A percentile compares a stretch with the other conserved stretches of the same genome.
Evolutionary conservation across 1,284 basidiomycete species (phyloP).

Genomic region (Microbotryomycetes sp.): DNA sequence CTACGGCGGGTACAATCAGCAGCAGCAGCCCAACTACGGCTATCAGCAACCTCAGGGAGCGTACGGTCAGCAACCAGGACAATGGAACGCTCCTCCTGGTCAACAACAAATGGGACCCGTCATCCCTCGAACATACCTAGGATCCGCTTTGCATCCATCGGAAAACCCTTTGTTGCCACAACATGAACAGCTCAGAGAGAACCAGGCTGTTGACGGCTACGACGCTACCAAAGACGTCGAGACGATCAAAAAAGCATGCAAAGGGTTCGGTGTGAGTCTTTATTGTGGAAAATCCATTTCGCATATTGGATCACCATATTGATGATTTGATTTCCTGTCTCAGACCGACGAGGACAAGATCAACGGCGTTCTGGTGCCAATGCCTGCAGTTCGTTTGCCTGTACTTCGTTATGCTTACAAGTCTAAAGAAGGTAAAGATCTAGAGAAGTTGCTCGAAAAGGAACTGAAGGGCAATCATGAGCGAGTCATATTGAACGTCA

Average conservation of each 20-base stretch:
- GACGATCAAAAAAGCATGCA: constrained; percentile 39
- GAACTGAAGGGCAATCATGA: constrained; percentile 41
- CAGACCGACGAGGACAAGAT: constrained; percentile 20
- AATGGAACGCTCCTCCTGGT: background rate
- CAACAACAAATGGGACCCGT: background rate
- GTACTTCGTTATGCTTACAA: constrained; percentile 38
- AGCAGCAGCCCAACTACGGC: background rate
- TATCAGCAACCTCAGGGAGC: background rate
- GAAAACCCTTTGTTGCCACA: constrained; percentile 35
- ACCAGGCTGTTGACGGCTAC: constrained; percentile 29
- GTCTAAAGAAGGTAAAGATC: constrained; percentile 38
- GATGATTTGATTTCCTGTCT: background rate
- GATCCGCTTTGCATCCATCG: constrained; percentile 36
- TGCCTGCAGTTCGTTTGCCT: constrained; percentile 38
- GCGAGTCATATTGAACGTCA: constrained; percentile 34
- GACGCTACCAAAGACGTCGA: constrained; percentile 38
- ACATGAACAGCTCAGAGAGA: constrained; percentile 26
- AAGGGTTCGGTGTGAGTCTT: constrained; percentile 39
- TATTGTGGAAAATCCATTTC: too few relatives aligned
- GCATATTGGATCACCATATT: too few relatives aligned
- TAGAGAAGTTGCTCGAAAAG: constrained; percentile 38
- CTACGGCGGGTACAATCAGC: background rate
- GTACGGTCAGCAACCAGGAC: background rate
- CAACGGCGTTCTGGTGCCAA: constrained; percentile 28
- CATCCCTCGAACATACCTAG: constrained; percentile 33